phyloP scores from a whole-genome alignment of 2,329 filamentous ascomycete genomes.

The Xylariaceae sp. region DNA sequence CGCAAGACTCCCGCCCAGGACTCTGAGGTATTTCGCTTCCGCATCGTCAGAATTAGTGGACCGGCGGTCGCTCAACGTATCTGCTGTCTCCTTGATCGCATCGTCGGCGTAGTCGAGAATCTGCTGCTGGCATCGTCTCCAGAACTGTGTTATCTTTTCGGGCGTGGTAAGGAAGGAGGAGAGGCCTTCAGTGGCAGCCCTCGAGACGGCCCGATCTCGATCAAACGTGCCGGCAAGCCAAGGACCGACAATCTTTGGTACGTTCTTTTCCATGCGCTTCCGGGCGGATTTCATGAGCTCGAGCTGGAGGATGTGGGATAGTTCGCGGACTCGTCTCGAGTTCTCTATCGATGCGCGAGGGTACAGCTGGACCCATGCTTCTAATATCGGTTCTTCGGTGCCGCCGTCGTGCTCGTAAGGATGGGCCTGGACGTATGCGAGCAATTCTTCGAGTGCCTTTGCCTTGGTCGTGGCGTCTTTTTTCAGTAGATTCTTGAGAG shows the following conservation, averaged over 20 bases:
- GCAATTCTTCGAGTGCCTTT: conserved; percentile 82
- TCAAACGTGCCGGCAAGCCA: conserved; percentile 92
- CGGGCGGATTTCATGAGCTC: conserved; percentile 58
- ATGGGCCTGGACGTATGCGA: conserved; percentile 54
- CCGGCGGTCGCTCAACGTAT: conserved; percentile 84
- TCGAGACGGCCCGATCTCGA: conserved; percentile 68
- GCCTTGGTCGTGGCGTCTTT: conserved; percentile 89
- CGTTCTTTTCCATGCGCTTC: conserved; percentile 75
- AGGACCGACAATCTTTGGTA: conserved; percentile 74
- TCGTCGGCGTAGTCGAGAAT: conserved; percentile 79
- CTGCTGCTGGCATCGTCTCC: conserved; percentile 72
- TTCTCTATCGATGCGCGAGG: conserved; percentile 87
- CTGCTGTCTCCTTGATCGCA: conserved; percentile 72
- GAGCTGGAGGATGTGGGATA: conserved; percentile 70
- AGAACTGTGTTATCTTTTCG: conserved; percentile 72
- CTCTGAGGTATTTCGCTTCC: conserved; percentile 76
- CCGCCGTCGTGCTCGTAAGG: conserved; percentile 51
- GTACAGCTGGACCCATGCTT: conserved; percentile 85
- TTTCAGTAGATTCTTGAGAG: conserved; percentile 89
- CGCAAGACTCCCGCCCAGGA: conserved; percentile 53
- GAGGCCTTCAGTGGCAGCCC: conserved; percentile 72
- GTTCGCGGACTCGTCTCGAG: conserved; percentile 78
- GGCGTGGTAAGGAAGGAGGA: conserved; percentile 69
- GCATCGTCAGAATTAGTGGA: conserved; percentile 80
- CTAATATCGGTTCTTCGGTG: conserved; percentile 74